Evolutionary conservation across 495 filamentous ascomycete species (phyloP), one percentile per base, ranked within the genome.

Genomic region (Penicillium cinerascens): DNA sequence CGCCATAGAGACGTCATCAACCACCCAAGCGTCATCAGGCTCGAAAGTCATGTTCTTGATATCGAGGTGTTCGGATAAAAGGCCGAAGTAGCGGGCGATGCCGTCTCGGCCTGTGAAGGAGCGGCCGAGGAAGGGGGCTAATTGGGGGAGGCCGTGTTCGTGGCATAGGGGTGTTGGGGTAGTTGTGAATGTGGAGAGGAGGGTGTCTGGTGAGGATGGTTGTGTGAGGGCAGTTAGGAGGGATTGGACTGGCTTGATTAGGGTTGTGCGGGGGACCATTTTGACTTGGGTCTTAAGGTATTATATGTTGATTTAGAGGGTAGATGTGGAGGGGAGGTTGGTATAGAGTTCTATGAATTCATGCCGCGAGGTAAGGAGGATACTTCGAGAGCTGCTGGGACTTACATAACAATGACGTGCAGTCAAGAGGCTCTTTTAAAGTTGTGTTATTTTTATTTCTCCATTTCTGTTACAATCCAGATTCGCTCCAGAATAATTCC

Each of bases 61-160:
- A 1, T 46, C 50, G 2, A 86, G 67, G 9, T 51, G 60, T 6
- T 69, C 49, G 0, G 63, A 56, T 1, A 87, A 42, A 0, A 70
- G 36, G 5, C 63, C 51, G 40, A 87, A 80, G 60, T 86, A 87
- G 5, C 63, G 46, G 16, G 44, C 49, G 6, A 79, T 57, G 0
- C 78, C 82, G 2, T 74, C 70, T 5, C 33, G 43, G 36, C 82
- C 82, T 3, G 56, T 69, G 59, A 79, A 85, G 10, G 70, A 62
- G 1, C 78, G 79, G 16, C 83, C 82, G 0, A 86, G 68, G 56
- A 85, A 87, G 9, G 83, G 82, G 10, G 82, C 82, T 1, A 86
- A 64, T 48, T 77, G 74, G 3, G 78, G 80, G 10, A 82, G 75
- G 6, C 83, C 83, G 66, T 86, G 80, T 55, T 87, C 83, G 63